Percentiles rank a stretch among this genome's conserved stretches.
phyloP scores from a whole-genome alignment of 768 basidiomycete species.

The Leucocoprinus sp. region DNA sequence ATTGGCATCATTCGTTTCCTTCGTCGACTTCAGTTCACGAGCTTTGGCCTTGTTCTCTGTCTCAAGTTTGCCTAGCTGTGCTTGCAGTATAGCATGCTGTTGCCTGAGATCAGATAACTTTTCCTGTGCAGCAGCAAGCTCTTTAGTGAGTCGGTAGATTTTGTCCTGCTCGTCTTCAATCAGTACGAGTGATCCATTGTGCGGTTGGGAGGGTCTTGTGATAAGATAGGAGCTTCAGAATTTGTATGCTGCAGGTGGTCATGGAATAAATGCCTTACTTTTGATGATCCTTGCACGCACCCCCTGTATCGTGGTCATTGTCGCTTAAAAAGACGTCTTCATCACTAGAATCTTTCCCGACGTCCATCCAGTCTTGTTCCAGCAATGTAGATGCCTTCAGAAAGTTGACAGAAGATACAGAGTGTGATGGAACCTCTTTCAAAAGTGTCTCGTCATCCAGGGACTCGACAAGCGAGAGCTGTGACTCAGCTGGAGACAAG shows the following conservation, averaged over 20 bases:
- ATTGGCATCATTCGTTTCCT: not conserved
- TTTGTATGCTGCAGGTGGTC: too few species aligned
- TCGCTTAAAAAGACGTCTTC: constrained; percentile 1
- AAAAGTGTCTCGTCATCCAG: not conserved
- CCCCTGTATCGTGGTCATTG: not conserved
- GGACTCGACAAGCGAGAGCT: not conserved
- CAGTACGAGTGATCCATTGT: constrained; percentile 1
- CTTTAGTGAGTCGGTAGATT: not conserved
- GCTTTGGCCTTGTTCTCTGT: not conserved
- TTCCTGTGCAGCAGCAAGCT: not conserved
- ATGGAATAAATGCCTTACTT: not conserved
- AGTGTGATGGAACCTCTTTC: not conserved
- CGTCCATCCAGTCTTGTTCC: constrained; percentile 10
- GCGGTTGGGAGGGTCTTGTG: not conserved
- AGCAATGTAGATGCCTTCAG: constrained; percentile 5
- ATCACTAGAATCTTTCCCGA: constrained; percentile 8
- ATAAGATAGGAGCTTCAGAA: not conserved
- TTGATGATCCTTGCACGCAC: not conserved
- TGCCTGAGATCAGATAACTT: not conserved
- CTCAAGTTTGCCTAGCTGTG: not conserved
- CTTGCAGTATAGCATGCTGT: not conserved
- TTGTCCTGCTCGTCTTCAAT: constrained; percentile 2
- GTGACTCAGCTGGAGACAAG: constrained; percentile 1
- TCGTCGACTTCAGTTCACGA: not conserved
- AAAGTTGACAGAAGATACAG: not conserved